phyloP scores from a whole-genome alignment of 768 basidiomycete genomes.

The Suillus hirtellus region DNA sequence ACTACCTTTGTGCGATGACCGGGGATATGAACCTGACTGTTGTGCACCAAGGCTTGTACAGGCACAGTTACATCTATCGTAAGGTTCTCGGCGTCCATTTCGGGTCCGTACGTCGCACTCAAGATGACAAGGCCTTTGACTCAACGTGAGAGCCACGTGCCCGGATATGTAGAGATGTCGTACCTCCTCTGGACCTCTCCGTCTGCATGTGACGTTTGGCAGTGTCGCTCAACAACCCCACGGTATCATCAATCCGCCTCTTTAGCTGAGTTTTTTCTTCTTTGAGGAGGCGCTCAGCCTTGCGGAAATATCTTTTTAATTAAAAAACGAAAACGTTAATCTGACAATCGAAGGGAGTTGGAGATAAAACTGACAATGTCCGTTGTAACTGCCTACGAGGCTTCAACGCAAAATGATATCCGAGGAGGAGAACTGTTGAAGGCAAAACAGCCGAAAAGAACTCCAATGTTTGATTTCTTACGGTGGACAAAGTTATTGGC shows the following conservation, averaged over 20 bases:
- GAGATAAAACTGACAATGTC: slow-evolving; percentile 43
- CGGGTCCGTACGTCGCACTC: slow-evolving; percentile 72
- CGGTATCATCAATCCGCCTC: slow-evolving; percentile 63
- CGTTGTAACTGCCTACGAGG: slow-evolving; percentile 56
- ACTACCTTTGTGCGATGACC: slow-evolving; percentile 74
- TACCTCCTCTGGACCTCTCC: slow-evolving; percentile 71
- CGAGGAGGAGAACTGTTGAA: slow-evolving; percentile 49
- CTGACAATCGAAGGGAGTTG: slow-evolving; percentile 10
- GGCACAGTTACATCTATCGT: slow-evolving; percentile 78
- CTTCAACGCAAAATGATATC: slow-evolving; percentile 58
- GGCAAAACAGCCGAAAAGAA: slow-evolving; percentile 56
- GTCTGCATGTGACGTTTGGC: slow-evolving; percentile 62
- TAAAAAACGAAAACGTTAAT: background rate
- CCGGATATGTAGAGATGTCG: slow-evolving; percentile 20
- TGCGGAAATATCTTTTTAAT: slow-evolving; percentile 58
- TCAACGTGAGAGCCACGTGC: slow-evolving; percentile 17
- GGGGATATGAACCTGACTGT: slow-evolving; percentile 78
- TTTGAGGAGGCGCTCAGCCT: slow-evolving; percentile 58
- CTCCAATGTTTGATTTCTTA: slow-evolving; percentile 47
- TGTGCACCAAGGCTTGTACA: slow-evolving; percentile 77
- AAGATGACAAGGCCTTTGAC: slow-evolving; percentile 70
- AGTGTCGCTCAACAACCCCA: slow-evolving; percentile 62
- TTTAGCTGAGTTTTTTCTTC: slow-evolving; percentile 65
- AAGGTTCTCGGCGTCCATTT: slow-evolving; percentile 53
- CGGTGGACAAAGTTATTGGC: slow-evolving; percentile 57